phyloP scores from a whole-genome alignment of 352 stramenopile genomes.

The Sclerospora graminicola region DNA sequence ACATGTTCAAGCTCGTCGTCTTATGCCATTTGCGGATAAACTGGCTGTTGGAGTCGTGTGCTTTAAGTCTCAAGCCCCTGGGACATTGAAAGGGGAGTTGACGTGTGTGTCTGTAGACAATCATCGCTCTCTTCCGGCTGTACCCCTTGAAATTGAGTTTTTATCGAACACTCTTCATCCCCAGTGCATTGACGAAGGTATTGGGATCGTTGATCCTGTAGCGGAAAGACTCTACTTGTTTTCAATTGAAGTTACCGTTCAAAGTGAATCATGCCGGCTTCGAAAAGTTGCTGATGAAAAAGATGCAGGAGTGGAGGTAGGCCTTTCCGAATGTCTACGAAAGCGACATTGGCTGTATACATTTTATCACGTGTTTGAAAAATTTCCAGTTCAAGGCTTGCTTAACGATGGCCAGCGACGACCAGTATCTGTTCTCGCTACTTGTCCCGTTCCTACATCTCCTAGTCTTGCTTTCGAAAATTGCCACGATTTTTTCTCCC shows the following conservation, averaged over 20 bases:
- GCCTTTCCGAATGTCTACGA: constrained; percentile 5
- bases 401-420: background rate
- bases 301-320: background rate
- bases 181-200: constrained; percentile 14
- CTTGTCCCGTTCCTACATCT: constrained; percentile 2
- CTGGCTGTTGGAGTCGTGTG: constrained; percentile 23
- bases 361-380: constrained; percentile 3
- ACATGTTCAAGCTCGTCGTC: background rate
- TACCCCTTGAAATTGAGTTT: constrained; percentile 18
- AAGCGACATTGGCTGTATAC: constrained; percentile 15
- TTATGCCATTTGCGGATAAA: constrained; percentile 22
- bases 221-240: constrained; percentile 14
- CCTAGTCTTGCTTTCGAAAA: background rate
- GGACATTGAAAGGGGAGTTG: constrained; percentile 10
- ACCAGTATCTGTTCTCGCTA: constrained; percentile 4
- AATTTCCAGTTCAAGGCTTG: background rate
- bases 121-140: constrained; percentile 19
- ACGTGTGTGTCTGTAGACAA: constrained; percentile 26
- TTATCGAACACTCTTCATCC: constrained; percentile 14
- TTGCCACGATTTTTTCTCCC: constrained; percentile 19
- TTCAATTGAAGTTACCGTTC: constrained; percentile 26
- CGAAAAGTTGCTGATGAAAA: constrained; percentile 12
- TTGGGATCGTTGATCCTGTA: constrained; percentile 30
- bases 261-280: constrained; percentile 48
- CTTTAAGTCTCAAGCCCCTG: constrained; percentile 3